Conservation (phyloP, 176 grass and related monocot genomes). For the Hsuehochloa calcarea region DNA sequence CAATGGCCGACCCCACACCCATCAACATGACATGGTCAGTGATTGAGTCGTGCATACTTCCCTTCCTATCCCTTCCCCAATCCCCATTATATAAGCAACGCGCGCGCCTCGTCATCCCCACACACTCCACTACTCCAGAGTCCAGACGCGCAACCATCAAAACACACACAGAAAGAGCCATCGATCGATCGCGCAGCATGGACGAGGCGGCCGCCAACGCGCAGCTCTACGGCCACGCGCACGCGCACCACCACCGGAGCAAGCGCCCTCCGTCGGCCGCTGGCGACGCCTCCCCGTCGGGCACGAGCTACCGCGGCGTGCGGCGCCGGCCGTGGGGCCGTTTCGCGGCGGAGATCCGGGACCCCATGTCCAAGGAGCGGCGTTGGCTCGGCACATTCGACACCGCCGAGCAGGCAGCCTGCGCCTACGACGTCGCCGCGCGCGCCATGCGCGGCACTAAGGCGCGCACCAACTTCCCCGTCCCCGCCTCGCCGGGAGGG, state of each 20-base stretch:
- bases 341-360: conserved; percentile 93
- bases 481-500: background rate
- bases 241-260: conserved; percentile 16
- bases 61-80: background rate
- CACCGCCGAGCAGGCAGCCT: conserved; percentile 95
- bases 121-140: background rate
- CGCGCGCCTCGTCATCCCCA: background rate
- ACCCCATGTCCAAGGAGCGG: conserved; percentile 82
- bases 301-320: conserved; percentile 76
- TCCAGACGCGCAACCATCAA: background rate
- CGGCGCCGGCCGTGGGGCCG: conserved; percentile 90
- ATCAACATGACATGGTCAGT: background rate
- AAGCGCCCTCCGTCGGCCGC: conserved; percentile 23
- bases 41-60: background rate
- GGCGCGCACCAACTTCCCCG: conserved; percentile 96
- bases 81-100: conserved; percentile 34
- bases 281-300: background rate
- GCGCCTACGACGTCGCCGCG: conserved; percentile 92
- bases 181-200: conserved; percentile 21
- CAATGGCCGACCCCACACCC: background rate
- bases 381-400: conserved; percentile 97
- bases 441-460: conserved; percentile 88
- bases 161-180: background rate
- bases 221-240: conserved; percentile 12
- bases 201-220: conserved; percentile 30